These are phyloP conservation scores for Lasiodiplodia hormozganensis DNA, from an alignment of 2,329 filamentous ascomycete genomes.

Conservation along the genomic window DNA sequence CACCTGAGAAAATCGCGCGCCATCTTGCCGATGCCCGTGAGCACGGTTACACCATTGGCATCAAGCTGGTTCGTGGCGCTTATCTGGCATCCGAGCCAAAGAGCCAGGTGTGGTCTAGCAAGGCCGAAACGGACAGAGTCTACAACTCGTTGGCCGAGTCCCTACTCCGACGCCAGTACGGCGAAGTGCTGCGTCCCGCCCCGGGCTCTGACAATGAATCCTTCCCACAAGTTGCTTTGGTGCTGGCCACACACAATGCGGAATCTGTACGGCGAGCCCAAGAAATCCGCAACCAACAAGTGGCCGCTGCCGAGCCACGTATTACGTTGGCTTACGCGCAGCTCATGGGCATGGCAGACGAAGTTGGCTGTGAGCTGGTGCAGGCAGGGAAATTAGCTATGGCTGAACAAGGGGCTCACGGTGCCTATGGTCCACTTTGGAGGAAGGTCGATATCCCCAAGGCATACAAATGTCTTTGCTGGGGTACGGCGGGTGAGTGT, in stretches of 20 bases:
- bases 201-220: slow-evolving; percentile 48
- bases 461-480: slow-evolving; percentile 60
- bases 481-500: slow-evolving; percentile 72
- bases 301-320: slow-evolving; percentile 46
- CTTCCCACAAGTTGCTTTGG: slow-evolving; percentile 60
- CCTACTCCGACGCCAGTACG: slow-evolving; percentile 59
- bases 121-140: slow-evolving; percentile 62
- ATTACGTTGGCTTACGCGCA: slow-evolving; percentile 70
- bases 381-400: slow-evolving; percentile 49
- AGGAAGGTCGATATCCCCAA: slow-evolving; percentile 37
- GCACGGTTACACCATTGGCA: slow-evolving; percentile 59
- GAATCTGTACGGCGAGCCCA: slow-evolving; percentile 64
- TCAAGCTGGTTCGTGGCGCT: slow-evolving; percentile 65
- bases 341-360: slow-evolving; percentile 94
- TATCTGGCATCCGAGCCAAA: slow-evolving; percentile 61
- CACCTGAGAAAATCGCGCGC: slow-evolving; percentile 48
- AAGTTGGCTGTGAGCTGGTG: slow-evolving; percentile 68
- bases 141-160: slow-evolving; percentile 73
- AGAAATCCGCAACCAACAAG: slow-evolving; percentile 54
- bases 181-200: slow-evolving; percentile 50
- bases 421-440: slow-evolving; percentile 49
- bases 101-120: slow-evolving; percentile 59
- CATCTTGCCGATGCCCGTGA: slow-evolving; percentile 57
- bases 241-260: slow-evolving; percentile 84
- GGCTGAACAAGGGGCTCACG: slow-evolving; percentile 59